Evolutionary conservation across 805 yeast species (phyloP).

Genomic region (Wickerhamomyces chambardii): DNA sequence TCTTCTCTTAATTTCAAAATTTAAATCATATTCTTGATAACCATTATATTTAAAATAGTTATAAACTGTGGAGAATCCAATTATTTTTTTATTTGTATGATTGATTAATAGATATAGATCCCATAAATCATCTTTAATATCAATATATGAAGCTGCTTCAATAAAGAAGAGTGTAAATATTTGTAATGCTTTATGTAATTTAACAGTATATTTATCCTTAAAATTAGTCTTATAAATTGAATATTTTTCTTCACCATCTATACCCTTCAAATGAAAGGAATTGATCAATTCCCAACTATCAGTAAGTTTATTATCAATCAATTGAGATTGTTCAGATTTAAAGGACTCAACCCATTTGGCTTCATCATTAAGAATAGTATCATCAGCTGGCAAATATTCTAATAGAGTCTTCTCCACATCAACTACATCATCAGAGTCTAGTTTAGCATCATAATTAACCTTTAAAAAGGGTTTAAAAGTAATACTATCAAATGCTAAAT

Average conservation of each 20-base stretch:
- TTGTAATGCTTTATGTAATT: conserved; percentile 62
- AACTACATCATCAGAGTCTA: conserved; percentile 34
- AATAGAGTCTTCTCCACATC: conserved; percentile 49
- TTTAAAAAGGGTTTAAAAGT: conserved; percentile 69
- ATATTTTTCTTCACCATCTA: conserved; percentile 32
- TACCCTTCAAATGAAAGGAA: conserved; percentile 23
- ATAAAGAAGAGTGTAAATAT: conserved; percentile 77
- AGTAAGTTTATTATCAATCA: conserved; percentile 26
- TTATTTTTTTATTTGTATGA: conserved; percentile 31
- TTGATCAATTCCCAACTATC: conserved; percentile 21
- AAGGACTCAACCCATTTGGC: conserved; percentile 53
- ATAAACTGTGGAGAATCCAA: conserved; percentile 81
- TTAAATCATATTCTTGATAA: conserved; percentile 35
- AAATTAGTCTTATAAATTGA: conserved; percentile 38
- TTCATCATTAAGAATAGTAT: conserved; percentile 56
- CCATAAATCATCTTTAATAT: conserved; percentile 71
- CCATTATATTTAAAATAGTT: conserved; percentile 73
- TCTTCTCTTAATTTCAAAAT: conserved; percentile 29
- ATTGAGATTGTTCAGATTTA: conserved; percentile 33
- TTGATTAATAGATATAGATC: conserved; percentile 51
- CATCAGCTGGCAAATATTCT: conserved; percentile 48
- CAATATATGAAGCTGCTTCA: conserved; percentile 91
- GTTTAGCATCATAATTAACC: conserved; percentile 43
- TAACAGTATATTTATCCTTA: conserved; percentile 25
- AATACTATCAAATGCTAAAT: conserved; percentile 61